Evolutionary conservation across 257 asterid genomes (phyloP).

Genomic region (Nicotiana tomentosiformis): DNA sequence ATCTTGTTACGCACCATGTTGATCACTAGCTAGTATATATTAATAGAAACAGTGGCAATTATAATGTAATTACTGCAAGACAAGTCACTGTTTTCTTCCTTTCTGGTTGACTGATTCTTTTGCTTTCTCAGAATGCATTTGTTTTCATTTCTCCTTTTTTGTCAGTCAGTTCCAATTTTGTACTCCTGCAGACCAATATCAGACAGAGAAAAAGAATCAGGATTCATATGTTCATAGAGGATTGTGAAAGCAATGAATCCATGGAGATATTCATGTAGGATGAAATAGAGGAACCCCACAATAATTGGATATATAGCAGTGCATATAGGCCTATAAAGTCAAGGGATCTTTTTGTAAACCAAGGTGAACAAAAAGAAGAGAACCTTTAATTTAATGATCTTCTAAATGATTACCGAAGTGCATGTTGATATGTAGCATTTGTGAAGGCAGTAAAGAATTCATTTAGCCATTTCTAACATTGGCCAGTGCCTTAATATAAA

Average conservation of each 20-base stretch:
- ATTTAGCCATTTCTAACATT: too few species aligned
- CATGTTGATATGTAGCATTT: slow-evolving; percentile 2
- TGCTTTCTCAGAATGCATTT: slow-evolving; percentile 23
- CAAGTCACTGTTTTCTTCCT: slow-evolving; percentile 12
- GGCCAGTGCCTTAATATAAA: too few species aligned
- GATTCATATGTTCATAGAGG: neutral
- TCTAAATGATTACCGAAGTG: neutral
- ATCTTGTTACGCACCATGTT: slow-evolving; percentile 10
- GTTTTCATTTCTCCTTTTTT: slow-evolving; percentile 18
- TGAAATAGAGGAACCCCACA: slow-evolving; percentile 5
- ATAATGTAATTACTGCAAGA: slow-evolving; percentile 14
- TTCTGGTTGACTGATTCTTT: slow-evolving; percentile 8
- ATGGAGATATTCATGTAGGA: neutral
- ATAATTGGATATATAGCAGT: neutral
- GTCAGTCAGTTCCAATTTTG: slow-evolving; percentile 21
- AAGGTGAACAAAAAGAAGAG: neutral
- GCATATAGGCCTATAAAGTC: neutral
- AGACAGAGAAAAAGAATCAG: neutral
- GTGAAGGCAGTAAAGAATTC: too few species aligned
- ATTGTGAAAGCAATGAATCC: neutral
- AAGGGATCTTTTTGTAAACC: neutral
- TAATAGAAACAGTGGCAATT: slow-evolving; percentile 5
- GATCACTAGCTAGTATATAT: neutral
- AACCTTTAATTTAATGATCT: slow-evolving; percentile 4
- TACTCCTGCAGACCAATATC: slow-evolving; percentile 25